Percentiles rank a stretch among this genome's conserved stretches.
Evolutionary conservation across 805 yeast genomes (phyloP).

Genomic region (Hanseniaspora valbyensis): DNA sequence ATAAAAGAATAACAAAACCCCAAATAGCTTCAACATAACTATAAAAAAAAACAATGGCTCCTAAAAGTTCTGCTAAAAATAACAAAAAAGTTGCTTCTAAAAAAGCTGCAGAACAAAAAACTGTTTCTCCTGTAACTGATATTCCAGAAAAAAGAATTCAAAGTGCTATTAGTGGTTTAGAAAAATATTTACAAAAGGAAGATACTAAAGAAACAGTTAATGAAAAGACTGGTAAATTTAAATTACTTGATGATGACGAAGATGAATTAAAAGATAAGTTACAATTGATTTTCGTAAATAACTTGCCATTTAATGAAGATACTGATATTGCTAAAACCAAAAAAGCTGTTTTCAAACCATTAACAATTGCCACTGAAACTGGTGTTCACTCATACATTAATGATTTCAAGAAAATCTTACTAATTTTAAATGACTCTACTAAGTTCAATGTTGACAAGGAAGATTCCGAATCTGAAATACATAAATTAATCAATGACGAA

Average conservation of each 20-base stretch:
- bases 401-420: constrained; percentile 31
- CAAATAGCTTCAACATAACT: too few species aligned
- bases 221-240: constrained; percentile 27
- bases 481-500: constrained; percentile 23
- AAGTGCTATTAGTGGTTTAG: constrained; percentile 56
- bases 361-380: constrained; percentile 33
- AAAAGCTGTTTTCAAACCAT: constrained; percentile 42
- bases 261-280: constrained; percentile 37
- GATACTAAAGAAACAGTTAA: constrained; percentile 29
- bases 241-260: constrained; percentile 50
- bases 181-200: constrained; percentile 37
- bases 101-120: not conserved
- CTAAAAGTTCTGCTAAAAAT: not conserved
- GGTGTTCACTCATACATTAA: constrained; percentile 26
- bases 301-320: constrained; percentile 43
- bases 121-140: not conserved
- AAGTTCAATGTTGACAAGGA: constrained; percentile 48
- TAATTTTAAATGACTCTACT: constrained; percentile 32
- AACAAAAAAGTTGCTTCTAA: not conserved
- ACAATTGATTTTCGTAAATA: constrained; percentile 53
- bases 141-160: constrained; percentile 29
- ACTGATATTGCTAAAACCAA: constrained; percentile 31
- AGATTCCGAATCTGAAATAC: constrained; percentile 46
- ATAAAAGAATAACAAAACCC: not conserved
- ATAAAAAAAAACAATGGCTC: not conserved